phyloP scores from a whole-genome alignment of 805 yeast genomes.

The Komagataella phaffii region DNA sequence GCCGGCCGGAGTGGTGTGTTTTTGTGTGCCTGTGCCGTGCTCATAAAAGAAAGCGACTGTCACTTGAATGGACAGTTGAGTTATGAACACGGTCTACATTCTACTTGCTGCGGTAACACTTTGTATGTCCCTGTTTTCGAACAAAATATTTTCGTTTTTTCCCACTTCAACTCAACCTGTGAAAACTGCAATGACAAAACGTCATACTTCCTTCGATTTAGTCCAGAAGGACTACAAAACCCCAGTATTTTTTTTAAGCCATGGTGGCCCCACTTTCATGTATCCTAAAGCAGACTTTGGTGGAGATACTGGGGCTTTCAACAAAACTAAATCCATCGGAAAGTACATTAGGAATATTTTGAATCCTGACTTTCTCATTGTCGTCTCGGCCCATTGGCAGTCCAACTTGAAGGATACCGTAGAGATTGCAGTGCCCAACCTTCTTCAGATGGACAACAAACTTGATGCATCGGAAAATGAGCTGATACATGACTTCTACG shows the following conservation, averaged over 20 bases:
- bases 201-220: not conserved
- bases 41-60: not conserved
- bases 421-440: conserved; percentile 33
- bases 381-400: conserved; percentile 76
- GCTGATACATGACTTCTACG: conserved; percentile 62
- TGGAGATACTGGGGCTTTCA: conserved; percentile 48
- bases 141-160: not conserved
- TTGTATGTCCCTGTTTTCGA: not conserved
- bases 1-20: not conserved
- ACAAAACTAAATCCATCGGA: conserved; percentile 36
- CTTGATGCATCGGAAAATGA: conserved; percentile 28
- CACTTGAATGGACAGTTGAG: not conserved
- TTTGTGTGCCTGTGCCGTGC: not conserved
- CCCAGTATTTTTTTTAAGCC: conserved; percentile 64
- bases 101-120: not conserved
- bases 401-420: conserved; percentile 24
- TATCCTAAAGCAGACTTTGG: conserved; percentile 34
- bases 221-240: conserved; percentile 1
- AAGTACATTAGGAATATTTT: conserved; percentile 27
- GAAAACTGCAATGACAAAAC: not conserved
- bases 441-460: conserved; percentile 1
- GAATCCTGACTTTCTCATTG: conserved; percentile 54
- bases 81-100: not conserved
- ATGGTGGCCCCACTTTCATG: conserved; percentile 77
- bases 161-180: not conserved